Conservation (phyloP, 441 rosid species). For the California macrophylla region DNA sequence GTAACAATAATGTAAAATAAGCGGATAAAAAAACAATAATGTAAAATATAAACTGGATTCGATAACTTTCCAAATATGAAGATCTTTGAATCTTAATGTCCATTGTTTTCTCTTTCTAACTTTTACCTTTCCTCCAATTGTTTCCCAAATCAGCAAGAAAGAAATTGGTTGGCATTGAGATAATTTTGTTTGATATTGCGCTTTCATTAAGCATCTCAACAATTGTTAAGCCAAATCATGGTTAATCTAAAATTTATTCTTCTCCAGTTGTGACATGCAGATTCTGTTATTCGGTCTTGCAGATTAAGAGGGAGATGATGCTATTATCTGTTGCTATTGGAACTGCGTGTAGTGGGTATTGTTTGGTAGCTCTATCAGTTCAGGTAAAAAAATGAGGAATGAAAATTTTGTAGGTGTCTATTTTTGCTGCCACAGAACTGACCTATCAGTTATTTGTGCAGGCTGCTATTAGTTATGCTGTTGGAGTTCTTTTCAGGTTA, state of each 20-base stretch:
- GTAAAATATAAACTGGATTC: background rate
- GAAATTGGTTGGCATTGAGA: background rate
- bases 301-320: conserved; percentile 74
- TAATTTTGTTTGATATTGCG: background rate
- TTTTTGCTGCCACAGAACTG: conserved; percentile 19
- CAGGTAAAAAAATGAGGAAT: conserved; percentile 41
- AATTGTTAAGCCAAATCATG: background rate
- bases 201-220: background rate
- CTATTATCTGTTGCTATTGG: conserved; percentile 71
- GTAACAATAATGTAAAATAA: background rate
- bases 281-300: conserved; percentile 22
- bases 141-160: background rate
- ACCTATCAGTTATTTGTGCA: conserved; percentile 26
- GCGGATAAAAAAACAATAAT: too few species aligned
- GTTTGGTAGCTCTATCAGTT: conserved; percentile 54
- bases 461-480: conserved; percentile 79
- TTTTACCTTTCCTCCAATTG: background rate
- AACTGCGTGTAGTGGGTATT: conserved; percentile 64
- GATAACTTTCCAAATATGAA: background rate
- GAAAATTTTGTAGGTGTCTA: background rate
- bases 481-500: conserved; percentile 82
- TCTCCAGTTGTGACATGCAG: conserved; percentile 12
- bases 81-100: background rate
- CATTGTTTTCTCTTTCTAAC: background rate
- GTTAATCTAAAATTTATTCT: background rate